A percentile compares a stretch with the other conserved stretches of the same genome.
These are phyloP conservation scores for Herpotrichia juniperi DNA, from an alignment of 2,329 filamentous ascomycete species.

Conservation along the genomic window DNA sequence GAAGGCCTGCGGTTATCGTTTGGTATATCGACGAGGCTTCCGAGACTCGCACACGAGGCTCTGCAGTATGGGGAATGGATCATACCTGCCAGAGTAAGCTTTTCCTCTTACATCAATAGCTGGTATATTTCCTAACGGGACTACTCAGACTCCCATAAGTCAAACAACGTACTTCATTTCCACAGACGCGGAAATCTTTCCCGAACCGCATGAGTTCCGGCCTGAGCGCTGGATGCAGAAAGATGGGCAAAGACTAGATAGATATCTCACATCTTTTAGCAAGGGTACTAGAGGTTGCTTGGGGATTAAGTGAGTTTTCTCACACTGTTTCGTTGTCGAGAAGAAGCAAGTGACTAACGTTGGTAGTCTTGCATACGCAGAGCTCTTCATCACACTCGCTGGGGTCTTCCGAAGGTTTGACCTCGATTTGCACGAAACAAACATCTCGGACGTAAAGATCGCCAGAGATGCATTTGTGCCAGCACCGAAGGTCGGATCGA, in stretches of 20 bases:
- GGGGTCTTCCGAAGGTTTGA: constrained; percentile 13
- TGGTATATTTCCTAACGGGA: not conserved
- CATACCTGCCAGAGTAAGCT: constrained; percentile 4
- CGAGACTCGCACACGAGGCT: constrained; percentile 17
- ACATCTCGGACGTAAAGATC: constrained; percentile 4
- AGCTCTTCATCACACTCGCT: constrained; percentile 10
- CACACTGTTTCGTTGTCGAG: not conserved
- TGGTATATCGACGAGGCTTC: constrained; percentile 13
- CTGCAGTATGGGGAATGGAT: constrained; percentile 2
- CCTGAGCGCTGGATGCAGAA: constrained; percentile 28
- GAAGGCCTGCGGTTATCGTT: constrained; percentile 22
- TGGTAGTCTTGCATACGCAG: constrained; percentile 13
- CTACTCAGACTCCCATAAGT: constrained; percentile 7
- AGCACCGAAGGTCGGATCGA: constrained; percentile 10
- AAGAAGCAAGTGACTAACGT: not conserved
- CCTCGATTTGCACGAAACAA: constrained; percentile 12
- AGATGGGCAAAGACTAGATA: constrained; percentile 8
- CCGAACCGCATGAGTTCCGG: constrained; percentile 7
- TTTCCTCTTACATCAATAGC: not conserved
- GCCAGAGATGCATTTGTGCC: constrained; percentile 8
- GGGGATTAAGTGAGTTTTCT: constrained; percentile 3
- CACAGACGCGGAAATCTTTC: not conserved
- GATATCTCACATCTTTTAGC: constrained; percentile 19
- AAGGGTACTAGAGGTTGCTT: constrained; percentile 24
- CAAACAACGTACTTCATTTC: not conserved